Evolutionary conservation across 305 asterid genomes (phyloP).

Genomic region (Plantago coronopus): DNA sequence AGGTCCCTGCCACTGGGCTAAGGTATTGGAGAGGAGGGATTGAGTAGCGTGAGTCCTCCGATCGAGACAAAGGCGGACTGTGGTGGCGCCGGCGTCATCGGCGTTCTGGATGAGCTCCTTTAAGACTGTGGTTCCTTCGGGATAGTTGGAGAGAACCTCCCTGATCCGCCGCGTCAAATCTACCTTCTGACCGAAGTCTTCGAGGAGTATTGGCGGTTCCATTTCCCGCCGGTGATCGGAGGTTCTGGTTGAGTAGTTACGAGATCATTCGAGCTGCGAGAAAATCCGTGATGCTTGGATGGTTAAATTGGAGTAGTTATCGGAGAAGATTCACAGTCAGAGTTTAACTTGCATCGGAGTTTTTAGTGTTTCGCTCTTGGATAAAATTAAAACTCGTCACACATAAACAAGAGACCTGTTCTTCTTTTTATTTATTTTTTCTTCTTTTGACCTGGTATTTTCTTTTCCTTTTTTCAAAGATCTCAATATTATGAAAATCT

Average conservation of each 20-base stretch:
- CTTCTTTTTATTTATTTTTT: too few species aligned
- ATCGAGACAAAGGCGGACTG: slow-evolving; percentile 82
- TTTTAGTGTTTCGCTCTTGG: too few species aligned
- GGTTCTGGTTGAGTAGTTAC: background rate
- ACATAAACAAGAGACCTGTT: too few species aligned
- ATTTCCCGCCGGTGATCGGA: slow-evolving; percentile 21
- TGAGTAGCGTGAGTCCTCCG: slow-evolving; percentile 60
- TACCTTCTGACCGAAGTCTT: slow-evolving; percentile 97
- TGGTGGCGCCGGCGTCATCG: slow-evolving; percentile 97
- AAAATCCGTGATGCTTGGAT: background rate
- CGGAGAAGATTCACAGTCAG: too few species aligned
- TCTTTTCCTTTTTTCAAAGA: too few species aligned
- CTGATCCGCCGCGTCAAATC: slow-evolving; percentile 95
- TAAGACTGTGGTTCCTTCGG: slow-evolving; percentile 90
- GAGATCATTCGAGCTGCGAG: background rate
- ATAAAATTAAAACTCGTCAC: too few species aligned
- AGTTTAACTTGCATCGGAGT: too few species aligned
- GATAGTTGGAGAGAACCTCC: slow-evolving; percentile 84
- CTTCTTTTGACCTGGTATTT: too few species aligned
- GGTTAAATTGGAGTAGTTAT: background rate
- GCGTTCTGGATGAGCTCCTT: slow-evolving; percentile 97
- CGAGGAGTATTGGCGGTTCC: slow-evolving; percentile 52
- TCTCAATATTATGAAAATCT: too few species aligned
- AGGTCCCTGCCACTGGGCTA: slow-evolving; percentile 93
- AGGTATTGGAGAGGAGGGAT: slow-evolving; percentile 60